Conservation (phyloP, 331 rosid species). For the Arachis monticola region DNA sequence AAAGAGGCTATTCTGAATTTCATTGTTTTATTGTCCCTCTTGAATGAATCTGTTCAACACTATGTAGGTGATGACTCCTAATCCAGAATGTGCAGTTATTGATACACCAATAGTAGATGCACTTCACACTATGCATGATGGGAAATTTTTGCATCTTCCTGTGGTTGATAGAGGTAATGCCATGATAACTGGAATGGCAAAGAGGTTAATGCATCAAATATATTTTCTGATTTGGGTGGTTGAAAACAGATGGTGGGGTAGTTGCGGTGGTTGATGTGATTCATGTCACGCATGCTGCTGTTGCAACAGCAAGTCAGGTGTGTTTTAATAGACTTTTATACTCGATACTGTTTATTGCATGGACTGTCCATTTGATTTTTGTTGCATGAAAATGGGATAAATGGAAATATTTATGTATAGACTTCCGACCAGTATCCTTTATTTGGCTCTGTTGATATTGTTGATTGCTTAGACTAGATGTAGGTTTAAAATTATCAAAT, state of each 20-base stretch:
- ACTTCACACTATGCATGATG: slow-evolving; percentile 94
- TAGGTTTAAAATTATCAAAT: background rate
- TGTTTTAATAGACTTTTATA: slow-evolving; percentile 38
- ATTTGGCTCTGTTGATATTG: slow-evolving; percentile 17
- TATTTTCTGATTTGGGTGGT: slow-evolving; percentile 50
- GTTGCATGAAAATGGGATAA: slow-evolving; percentile 39
- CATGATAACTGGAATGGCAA: slow-evolving; percentile 12
- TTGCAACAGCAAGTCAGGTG: slow-evolving; percentile 81
- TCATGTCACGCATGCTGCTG: slow-evolving; percentile 95
- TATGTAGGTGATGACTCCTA: slow-evolving; percentile 92
- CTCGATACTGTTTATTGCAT: slow-evolving; percentile 12
- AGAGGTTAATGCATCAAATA: slow-evolving; percentile 17
- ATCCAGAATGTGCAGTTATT: slow-evolving; percentile 85
- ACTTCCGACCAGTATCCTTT: slow-evolving; percentile 12
- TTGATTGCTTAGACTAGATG: slow-evolving; percentile 16
- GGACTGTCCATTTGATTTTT: slow-evolving; percentile 8
- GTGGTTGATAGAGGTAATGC: slow-evolving; percentile 83
- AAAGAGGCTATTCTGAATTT: slow-evolving; percentile 29
- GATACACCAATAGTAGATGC: slow-evolving; percentile 97
- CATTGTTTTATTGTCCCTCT: slow-evolving; percentile 28
- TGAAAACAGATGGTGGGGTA: slow-evolving; percentile 70
- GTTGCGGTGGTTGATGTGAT: slow-evolving; percentile 88
- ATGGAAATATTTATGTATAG: slow-evolving; percentile 15
- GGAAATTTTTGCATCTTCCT: slow-evolving; percentile 93
- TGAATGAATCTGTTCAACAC: slow-evolving; percentile 38